Evolutionary conservation across 352 stramenopile genomes (phyloP).

Genomic region (Phytophthora boehmeriae): DNA sequence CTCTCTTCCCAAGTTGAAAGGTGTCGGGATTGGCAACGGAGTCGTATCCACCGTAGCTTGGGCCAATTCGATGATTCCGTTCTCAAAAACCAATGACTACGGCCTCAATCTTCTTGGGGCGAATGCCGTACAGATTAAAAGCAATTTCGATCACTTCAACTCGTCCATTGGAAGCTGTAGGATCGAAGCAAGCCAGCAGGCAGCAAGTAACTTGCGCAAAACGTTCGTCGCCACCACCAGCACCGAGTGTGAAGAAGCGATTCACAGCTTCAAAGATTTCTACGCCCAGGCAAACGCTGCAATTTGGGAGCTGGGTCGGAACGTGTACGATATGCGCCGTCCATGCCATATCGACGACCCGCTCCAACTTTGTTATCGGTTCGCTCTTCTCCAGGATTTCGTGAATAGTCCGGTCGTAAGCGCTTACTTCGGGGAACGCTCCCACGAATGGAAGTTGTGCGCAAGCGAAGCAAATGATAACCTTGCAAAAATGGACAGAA

Average conservation of each 20-base stretch:
- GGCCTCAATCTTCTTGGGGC: constrained; percentile 41
- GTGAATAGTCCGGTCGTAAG: constrained; percentile 51
- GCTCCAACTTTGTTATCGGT: constrained; percentile 67
- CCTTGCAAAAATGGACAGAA: constrained; percentile 43
- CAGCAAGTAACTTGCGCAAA: constrained; percentile 6
- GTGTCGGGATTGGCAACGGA: constrained; percentile 87
- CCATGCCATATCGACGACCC: constrained; percentile 54
- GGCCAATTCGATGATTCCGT: constrained; percentile 57
- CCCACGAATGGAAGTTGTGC: constrained; percentile 56
- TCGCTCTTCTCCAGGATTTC: constrained; percentile 59
- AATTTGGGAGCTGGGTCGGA: constrained; percentile 38
- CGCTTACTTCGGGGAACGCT: constrained; percentile 50
- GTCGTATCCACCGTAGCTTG: constrained; percentile 62
- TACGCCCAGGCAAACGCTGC: constrained; percentile 7
- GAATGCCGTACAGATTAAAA: constrained; percentile 10
- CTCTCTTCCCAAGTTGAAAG: constrained; percentile 60
- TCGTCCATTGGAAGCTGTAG: constrained; percentile 21
- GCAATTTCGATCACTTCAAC: constrained; percentile 23
- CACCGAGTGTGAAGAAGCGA: constrained; percentile 30
- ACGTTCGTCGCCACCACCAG: not conserved
- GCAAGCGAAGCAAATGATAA: constrained; percentile 18
- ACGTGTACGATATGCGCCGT: constrained; percentile 76
- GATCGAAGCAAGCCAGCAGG: not conserved
- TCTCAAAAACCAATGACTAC: constrained; percentile 51
- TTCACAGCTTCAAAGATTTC: constrained; percentile 20